phyloP scores from a whole-genome alignment of 108 stramenopile species.

The Cyclotella kingstonii region DNA sequence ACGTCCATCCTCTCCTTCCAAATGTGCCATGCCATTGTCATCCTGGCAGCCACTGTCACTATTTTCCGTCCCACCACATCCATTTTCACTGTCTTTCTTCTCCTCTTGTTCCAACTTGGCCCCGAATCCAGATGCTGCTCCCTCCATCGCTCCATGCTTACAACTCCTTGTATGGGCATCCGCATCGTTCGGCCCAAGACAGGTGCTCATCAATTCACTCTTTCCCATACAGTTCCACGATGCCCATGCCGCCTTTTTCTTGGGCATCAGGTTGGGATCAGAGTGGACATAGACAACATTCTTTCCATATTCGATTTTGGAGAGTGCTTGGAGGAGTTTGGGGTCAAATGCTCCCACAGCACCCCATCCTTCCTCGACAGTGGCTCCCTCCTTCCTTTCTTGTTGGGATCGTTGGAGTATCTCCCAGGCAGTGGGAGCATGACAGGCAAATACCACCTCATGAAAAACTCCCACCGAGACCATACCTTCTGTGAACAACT shows the following conservation, averaged over 20 bases:
- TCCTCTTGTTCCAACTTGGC: conserved; percentile 20
- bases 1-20: conserved; percentile 64
- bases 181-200: conserved; percentile 15
- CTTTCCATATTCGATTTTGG: conserved; percentile 71
- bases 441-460: conserved; percentile 92
- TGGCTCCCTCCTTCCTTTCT: conserved; percentile 6
- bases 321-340: conserved; percentile 30
- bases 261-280: conserved; percentile 89
- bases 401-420: conserved; percentile 53
- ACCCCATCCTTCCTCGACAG: no score
- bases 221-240: conserved; percentile 94
- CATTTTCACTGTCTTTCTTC: conserved; percentile 5
- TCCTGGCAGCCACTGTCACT: background rate
- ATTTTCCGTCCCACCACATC: background rate
- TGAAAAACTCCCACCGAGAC: conserved; percentile 62
- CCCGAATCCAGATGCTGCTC: conserved; percentile 74
- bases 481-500: conserved; percentile 46
- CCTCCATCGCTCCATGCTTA: conserved; percentile 68
- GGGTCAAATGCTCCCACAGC: no score
- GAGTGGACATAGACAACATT: conserved; percentile 92
- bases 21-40: background rate
- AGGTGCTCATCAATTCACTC: conserved; percentile 41
- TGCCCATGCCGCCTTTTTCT: conserved; percentile 78
- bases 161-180: no score
- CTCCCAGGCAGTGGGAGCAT: conserved; percentile 64